Evolutionary conservation across 2,329 filamentous ascomycete species (phyloP).

Genomic region (Colletotrichum noveboracense): DNA sequence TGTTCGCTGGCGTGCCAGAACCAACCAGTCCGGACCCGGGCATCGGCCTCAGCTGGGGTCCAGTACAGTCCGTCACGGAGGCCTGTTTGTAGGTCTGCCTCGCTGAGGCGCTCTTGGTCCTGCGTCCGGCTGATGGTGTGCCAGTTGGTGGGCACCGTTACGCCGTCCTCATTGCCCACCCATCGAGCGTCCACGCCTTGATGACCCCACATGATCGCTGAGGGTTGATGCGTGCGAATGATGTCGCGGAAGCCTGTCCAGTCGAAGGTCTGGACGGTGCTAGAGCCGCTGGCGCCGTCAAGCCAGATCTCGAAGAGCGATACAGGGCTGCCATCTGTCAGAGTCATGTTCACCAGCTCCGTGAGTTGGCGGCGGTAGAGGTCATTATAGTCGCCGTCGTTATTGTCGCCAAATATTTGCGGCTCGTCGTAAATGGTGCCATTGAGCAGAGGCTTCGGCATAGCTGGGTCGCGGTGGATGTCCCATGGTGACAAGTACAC

Average conservation of each 20-base stretch:
- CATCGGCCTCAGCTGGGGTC: background rate
- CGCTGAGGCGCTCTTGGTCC: conserved; percentile 28
- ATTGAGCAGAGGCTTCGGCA: conserved; percentile 33
- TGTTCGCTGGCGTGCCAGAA: background rate
- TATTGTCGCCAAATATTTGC: background rate
- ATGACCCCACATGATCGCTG: conserved; percentile 12
- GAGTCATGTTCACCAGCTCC: background rate
- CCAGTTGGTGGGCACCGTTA: conserved; percentile 31
- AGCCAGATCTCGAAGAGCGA: conserved; percentile 35
- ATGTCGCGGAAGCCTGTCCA: conserved; percentile 33
- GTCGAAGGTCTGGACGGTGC: conserved; percentile 34
- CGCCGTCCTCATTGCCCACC: conserved; percentile 35
- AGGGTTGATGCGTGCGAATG: conserved; percentile 20
- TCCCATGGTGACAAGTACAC: conserved; percentile 41
- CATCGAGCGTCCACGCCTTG: conserved; percentile 35
- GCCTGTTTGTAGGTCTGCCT: conserved; percentile 9
- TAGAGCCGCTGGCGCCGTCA: conserved; percentile 34
- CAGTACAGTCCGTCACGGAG: background rate
- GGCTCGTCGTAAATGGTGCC: conserved; percentile 31
- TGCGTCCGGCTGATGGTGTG: conserved; percentile 33
- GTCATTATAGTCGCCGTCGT: background rate
- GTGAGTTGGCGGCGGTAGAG: background rate
- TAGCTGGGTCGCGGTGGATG: conserved; percentile 39
- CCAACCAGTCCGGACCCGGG: background rate
- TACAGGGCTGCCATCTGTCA: background rate